phyloP scores from a whole-genome alignment of 805 yeast genomes.

The Lachancea dasiensis region DNA sequence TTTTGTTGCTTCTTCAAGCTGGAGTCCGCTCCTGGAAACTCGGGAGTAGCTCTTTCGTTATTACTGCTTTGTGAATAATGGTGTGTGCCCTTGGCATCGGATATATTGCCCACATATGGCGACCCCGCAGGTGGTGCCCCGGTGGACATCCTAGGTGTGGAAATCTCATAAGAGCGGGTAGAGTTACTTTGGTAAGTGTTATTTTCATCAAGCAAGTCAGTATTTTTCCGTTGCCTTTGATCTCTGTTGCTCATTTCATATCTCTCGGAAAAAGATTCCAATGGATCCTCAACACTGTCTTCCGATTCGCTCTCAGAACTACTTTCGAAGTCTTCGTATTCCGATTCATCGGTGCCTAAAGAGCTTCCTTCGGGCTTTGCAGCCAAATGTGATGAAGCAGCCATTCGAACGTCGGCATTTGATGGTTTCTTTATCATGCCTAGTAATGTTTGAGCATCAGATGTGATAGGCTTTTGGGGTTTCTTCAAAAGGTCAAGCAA shows the following conservation, averaged over 20 bases:
- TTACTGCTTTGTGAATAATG: too few relatives aligned
- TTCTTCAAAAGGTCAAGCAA: conserved; percentile 17
- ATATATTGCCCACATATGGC: too few relatives aligned
- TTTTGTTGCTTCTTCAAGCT: conserved; percentile 14
- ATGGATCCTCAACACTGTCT: conserved; percentile 18
- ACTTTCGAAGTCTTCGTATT: conserved; percentile 28
- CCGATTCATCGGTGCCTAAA: conserved; percentile 1
- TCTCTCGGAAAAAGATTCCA: conserved; percentile 4
- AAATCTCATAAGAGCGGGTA: too few relatives aligned
- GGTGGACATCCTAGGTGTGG: too few relatives aligned
- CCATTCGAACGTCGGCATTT: neutral
- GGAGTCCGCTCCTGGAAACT: neutral
- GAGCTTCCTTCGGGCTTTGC: neutral
- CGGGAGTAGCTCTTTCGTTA: neutral
- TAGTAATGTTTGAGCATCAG: neutral
- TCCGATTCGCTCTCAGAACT: conserved; percentile 18
- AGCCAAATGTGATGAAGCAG: neutral
- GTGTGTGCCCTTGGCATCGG: too few relatives aligned
- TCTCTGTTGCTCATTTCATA: conserved; percentile 6
- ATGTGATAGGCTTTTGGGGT: conserved; percentile 4
- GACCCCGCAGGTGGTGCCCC: too few relatives aligned
- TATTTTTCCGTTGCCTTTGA: too few relatives aligned
- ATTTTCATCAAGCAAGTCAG: too few relatives aligned
- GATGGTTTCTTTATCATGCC: conserved; percentile 1
- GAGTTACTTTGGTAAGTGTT: neutral